Conservation (phyloP, 179 eudicot species). For the Drosera spatulata region DNA sequence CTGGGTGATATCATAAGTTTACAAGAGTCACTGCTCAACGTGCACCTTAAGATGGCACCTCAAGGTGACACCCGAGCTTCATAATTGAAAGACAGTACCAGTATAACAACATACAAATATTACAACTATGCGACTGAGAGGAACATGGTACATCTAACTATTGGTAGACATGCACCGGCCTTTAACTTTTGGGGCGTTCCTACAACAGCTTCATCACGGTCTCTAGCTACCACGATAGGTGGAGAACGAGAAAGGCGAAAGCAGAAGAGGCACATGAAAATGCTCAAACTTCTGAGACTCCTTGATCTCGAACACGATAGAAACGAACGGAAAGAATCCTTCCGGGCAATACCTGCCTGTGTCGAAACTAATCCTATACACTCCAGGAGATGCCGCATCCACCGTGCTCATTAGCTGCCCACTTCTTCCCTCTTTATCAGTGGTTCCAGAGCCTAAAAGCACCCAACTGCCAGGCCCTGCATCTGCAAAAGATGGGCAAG, state of each 20-base stretch:
- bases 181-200: too few relatives aligned
- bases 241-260: slow-evolving; percentile 84
- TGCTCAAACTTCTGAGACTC: slow-evolving; percentile 82
- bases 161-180: too few relatives aligned
- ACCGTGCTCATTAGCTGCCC: slow-evolving; percentile 64
- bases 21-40: too few relatives aligned
- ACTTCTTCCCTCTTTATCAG: slow-evolving; percentile 84
- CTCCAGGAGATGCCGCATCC: slow-evolving; percentile 56
- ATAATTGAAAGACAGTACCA: too few relatives aligned
- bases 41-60: too few relatives aligned
- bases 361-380: slow-evolving; percentile 74
- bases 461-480: slow-evolving; percentile 40
- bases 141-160: too few relatives aligned
- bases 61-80: too few relatives aligned
- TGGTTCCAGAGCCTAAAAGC: slow-evolving; percentile 46
- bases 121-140: too few relatives aligned
- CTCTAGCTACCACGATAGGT: slow-evolving; percentile 90
- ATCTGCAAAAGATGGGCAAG: slow-evolving; percentile 39
- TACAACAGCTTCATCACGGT: too few relatives aligned
- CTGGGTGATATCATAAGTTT: too few relatives aligned
- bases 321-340: slow-evolving; percentile 79
- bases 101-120: too few relatives aligned
- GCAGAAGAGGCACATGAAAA: slow-evolving; percentile 87
- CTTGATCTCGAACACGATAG: slow-evolving; percentile 66
- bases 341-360: slow-evolving; percentile 55